A percentile compares a stretch with the other conserved stretches of the same genome.
Conservation (phyloP, 164 flowering plant species). For the Akebia trifoliata region DNA sequence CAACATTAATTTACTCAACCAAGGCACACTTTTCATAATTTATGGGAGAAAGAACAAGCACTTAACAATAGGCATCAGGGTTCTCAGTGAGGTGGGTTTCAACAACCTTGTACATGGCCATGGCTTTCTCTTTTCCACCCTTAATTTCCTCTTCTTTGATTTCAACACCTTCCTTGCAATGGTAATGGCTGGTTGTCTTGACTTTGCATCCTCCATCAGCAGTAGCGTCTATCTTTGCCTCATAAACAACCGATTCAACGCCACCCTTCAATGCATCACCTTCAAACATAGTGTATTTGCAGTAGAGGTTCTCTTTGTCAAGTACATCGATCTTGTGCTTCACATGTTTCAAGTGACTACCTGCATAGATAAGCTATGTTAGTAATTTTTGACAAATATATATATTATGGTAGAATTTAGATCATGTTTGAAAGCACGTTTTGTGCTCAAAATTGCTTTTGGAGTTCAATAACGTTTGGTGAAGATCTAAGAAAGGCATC, state of each 20-base stretch:
- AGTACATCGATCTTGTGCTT: too few species aligned
- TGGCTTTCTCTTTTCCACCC: not conserved
- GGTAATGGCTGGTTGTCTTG: not conserved
- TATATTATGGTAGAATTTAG: too few species aligned
- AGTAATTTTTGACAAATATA: too few species aligned
- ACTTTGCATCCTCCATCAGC: not conserved
- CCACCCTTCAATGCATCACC: not conserved
- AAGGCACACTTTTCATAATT: not conserved
- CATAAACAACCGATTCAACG: not conserved
- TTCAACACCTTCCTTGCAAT: not conserved
- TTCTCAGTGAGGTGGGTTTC: not conserved
- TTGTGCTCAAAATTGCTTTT: too few species aligned
- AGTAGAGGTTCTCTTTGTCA: too few species aligned
- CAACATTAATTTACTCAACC: slow-evolving; percentile 9
- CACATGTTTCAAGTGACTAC: too few species aligned
- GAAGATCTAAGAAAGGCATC: too few species aligned
- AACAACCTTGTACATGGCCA: not conserved
- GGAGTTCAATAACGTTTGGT: too few species aligned
- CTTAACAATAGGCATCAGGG: not conserved
- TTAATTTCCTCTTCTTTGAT: not conserved
- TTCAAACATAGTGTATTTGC: not conserved
- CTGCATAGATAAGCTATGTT: too few species aligned
- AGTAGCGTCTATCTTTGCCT: not conserved
- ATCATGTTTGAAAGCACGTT: too few species aligned
- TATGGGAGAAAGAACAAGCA: too few species aligned